Percentiles rank a stretch among this genome's conserved stretches.
Evolutionary conservation across 768 basidiomycete genomes (phyloP).

Genomic region (Boletus rubescentipes): DNA sequence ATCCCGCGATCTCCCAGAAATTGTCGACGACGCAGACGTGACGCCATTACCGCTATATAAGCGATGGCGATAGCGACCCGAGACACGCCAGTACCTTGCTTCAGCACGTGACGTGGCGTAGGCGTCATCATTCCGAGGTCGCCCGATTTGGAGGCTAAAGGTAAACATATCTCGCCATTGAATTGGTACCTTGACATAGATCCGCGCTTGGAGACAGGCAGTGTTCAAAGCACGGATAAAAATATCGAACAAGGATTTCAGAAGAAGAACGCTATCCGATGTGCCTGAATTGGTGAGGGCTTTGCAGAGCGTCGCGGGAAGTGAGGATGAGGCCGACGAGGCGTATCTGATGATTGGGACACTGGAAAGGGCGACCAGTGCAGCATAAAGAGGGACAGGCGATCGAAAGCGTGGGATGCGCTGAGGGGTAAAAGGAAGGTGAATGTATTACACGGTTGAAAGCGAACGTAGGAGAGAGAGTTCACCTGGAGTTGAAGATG

Average conservation of each 20-base stretch:
- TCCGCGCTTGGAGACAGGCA: conserved; percentile 15
- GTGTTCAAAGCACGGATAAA: conserved; percentile 16
- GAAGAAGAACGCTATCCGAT: background rate
- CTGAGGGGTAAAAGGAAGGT: background rate
- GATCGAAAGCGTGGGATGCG: conserved; percentile 1
- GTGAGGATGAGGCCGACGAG: background rate
- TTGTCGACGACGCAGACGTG: background rate
- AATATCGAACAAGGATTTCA: conserved; percentile 7
- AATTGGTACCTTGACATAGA: conserved; percentile 5
- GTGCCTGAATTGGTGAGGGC: background rate
- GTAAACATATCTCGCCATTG: conserved; percentile 9
- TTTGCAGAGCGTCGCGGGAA: conserved; percentile 6
- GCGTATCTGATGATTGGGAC: conserved; percentile 6
- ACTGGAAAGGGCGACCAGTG: conserved; percentile 11
- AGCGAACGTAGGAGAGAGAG: background rate
- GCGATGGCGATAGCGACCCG: conserved; percentile 27
- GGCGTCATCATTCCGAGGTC: conserved; percentile 2
- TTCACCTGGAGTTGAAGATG: conserved; percentile 12
- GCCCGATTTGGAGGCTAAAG: background rate
- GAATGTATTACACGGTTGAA: background rate
- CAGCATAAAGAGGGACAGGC: conserved; percentile 1
- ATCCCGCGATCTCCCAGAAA: conserved; percentile 11
- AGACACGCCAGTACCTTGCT: conserved; percentile 32
- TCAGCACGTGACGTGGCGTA: conserved; percentile 28
- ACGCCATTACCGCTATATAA: conserved; percentile 23